These are phyloP conservation scores for Ostreobium quekettii DNA, from an alignment of 139 green algal genomes.

Conservation along the genomic window DNA sequence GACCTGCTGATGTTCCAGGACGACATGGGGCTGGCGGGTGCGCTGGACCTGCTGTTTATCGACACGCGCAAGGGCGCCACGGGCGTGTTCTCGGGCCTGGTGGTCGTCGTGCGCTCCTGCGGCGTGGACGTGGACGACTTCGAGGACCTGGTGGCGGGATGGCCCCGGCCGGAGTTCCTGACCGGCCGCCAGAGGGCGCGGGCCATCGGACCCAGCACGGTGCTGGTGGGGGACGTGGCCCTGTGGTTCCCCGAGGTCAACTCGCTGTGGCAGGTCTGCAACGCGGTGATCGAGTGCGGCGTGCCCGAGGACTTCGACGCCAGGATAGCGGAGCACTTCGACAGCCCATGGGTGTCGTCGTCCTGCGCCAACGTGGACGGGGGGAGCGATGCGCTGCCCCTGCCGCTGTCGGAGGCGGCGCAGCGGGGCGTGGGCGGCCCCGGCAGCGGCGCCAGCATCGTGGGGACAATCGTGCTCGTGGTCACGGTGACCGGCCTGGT, in stretches of 20 bases:
- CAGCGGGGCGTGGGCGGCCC: no score
- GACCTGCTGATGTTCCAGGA: conserved; percentile 12
- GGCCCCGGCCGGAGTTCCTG: conserved; percentile 6
- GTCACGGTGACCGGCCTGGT: not conserved
- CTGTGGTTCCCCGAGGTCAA: conserved; percentile 13
- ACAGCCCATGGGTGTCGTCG: not conserved
- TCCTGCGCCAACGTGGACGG: not conserved
- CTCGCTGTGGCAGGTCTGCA: conserved; percentile 15
- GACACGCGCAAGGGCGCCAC: conserved; percentile 8
- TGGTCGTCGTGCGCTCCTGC: conserved; percentile 1
- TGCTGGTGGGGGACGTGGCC: conserved; percentile 15
- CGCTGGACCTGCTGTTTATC: conserved; percentile 10
- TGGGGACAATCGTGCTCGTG: not conserved
- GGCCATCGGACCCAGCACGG: not conserved
- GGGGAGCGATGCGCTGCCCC: no score
- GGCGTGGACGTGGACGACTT: not conserved
- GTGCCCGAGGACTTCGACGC: not conserved
- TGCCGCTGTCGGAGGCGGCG: not conserved
- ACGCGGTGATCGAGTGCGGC: not conserved
- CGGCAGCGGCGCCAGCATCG: not conserved
- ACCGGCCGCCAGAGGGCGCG: not conserved
- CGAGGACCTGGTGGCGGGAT: not conserved
- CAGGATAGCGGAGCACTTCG: not conserved
- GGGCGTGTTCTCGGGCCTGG: conserved; percentile 6
- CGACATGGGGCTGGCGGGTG: conserved; percentile 9